Evolutionary conservation across 1,284 basidiomycete species (phyloP), one percentile per base, ranked within the genome.

Genomic region (Neotropicomus parvogracilis): DNA sequence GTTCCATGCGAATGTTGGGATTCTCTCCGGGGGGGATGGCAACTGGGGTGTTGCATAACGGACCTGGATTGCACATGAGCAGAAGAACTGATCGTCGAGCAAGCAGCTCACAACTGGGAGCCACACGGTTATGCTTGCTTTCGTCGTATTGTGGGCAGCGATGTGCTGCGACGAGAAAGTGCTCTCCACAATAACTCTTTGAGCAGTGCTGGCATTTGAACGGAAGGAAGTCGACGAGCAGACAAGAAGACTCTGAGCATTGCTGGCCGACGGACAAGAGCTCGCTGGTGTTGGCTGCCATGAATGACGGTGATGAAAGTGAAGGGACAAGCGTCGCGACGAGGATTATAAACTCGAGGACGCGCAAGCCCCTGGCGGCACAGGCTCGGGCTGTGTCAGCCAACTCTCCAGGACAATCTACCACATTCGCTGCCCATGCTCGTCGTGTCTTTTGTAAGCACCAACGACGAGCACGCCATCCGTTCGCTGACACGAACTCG

Each of bases 121-220:
- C 86, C 4, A 90, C 70, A 13, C 88, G 77, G 52, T 91, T 80
- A 48, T 79, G 74, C 64, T 81, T 81, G 54, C 63, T 73, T 57
- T 81, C 79, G 55, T 90, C 87, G 59, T 84, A 89, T 55, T 83
- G 75, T 10, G 75, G 64, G 60, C 88, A 88, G 19, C 67, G 71
- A 59, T 91, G 88, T 3, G 73, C 73, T 19, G 74, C 69, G 9
- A 83, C 83, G 50, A 75, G 76, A 68, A 82, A 88, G 61, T 91
- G 88, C 10, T 88, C 85, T 40, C 79, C 78, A 56, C 88, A 91
- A 67, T 81, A 91, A 0, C 73, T 71, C 19, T 75, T 64, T 13
- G 72, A 62, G 60, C 87, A 90, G 58, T 88, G 83, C 44, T 85
- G 79, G 62, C 88, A 89, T 67, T 82, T 85, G 74, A 88, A 85